A percentile compares a stretch with the other conserved stretches of the same genome.
Evolutionary conservation across 495 filamentous ascomycete species (phyloP).

Genomic region (Xanthoparmelia taractica): DNA sequence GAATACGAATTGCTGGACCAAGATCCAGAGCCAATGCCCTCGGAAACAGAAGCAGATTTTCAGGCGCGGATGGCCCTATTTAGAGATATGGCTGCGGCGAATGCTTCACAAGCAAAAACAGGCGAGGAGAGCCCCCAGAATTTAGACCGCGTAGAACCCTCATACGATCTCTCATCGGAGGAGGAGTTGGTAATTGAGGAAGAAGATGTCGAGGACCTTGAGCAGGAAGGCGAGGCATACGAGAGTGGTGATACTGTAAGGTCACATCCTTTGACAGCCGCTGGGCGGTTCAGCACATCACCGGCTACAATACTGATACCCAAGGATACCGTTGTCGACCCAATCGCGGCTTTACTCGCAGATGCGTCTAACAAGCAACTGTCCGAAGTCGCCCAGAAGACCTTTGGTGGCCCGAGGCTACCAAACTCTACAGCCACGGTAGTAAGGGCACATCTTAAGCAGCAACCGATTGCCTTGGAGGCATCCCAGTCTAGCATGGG

Average conservation of each 20-base stretch:
- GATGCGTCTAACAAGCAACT: constrained; percentile 67
- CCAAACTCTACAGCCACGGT: constrained; percentile 61
- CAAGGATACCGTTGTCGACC: constrained; percentile 53
- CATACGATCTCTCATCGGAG: neutral
- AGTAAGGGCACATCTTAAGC: constrained; percentile 43
- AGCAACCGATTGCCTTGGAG: constrained; percentile 61
- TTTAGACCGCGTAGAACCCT: neutral
- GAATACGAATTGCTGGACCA: constrained; percentile 25
- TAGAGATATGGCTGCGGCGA: constrained; percentile 41
- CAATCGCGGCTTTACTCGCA: constrained; percentile 56
- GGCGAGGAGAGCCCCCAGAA: neutral
- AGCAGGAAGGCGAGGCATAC: constrained; percentile 28
- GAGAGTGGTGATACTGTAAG: constrained; percentile 34
- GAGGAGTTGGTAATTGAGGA: constrained; percentile 39
- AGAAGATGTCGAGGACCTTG: constrained; percentile 43
- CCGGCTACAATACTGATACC: constrained; percentile 69
- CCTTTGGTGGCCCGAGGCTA: constrained; percentile 66
- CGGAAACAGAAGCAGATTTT: constrained; percentile 14
- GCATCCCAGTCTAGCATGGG: constrained; percentile 65
- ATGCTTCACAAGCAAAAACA: constrained; percentile 25
- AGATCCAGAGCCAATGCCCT: constrained; percentile 18
- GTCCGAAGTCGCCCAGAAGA: constrained; percentile 52
- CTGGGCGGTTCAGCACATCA: constrained; percentile 56
- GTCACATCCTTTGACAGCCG: constrained; percentile 57
- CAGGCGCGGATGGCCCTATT: constrained; percentile 35